These are phyloP conservation scores for Incumbomyces lentus DNA, from an alignment of 2,329 filamentous ascomycete species.

Conservation along the genomic window DNA sequence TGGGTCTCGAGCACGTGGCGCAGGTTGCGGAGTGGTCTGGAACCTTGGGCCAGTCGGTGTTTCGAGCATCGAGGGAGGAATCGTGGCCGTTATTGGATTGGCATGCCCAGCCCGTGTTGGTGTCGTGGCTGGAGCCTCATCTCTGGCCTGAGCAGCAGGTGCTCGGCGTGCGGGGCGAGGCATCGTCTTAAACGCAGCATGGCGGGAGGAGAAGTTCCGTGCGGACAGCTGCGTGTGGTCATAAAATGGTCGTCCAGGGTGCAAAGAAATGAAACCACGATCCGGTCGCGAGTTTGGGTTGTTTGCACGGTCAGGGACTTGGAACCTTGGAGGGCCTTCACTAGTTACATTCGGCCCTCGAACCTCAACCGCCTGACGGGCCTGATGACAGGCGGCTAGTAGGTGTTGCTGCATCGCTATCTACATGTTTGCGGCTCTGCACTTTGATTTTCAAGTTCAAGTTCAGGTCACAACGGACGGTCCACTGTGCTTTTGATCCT, in stretches of 20 bases:
- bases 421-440: too few species aligned
- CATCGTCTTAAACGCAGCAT: constrained; percentile 9
- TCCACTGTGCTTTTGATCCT: too few species aligned
- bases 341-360: too few species aligned
- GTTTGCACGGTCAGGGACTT: not conserved
- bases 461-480: too few species aligned
- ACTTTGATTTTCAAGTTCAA: too few species aligned
- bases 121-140: constrained; percentile 13
- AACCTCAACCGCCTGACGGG: too few species aligned
- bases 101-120: constrained; percentile 15
- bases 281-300: not conserved
- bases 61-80: constrained; percentile 23
- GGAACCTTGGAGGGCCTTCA: too few species aligned
- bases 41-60: constrained; percentile 22
- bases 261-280: not conserved
- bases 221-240: too few species aligned
- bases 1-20: constrained; percentile 15
- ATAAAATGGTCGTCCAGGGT: too few species aligned
- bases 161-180: constrained; percentile 19
- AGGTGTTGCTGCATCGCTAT: too few species aligned
- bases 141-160: constrained; percentile 10
- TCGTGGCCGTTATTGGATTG: constrained; percentile 21
- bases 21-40: constrained; percentile 15
- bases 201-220: not conserved
- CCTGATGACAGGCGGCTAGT: too few species aligned